Evolutionary conservation across 805 yeast species (phyloP), one percentile per base, ranked within the genome.

Genomic region (Lipomyces kockii): DNA sequence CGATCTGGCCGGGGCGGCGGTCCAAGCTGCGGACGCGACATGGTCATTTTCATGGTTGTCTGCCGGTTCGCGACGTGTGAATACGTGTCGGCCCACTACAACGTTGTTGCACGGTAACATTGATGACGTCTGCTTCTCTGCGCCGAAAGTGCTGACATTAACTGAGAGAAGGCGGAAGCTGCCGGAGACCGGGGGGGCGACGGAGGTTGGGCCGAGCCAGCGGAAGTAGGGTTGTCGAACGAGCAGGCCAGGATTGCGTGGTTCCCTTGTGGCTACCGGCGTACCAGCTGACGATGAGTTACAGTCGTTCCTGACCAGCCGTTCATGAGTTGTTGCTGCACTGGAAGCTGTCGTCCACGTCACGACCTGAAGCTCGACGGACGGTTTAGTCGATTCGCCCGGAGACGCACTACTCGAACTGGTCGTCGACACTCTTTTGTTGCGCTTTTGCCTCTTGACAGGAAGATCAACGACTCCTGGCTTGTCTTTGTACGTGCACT

Each of bases 141-240:
- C 39, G 25, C 34, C 67, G 25, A 65, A 37, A 5, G 74, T 58
- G n/a, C 69, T 57, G 32, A 74, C 57, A 59, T 73, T 74, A 17
- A 74, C 75, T 9, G 76, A 72, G n/a, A 74, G 62, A n/a, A 74
- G 72, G 17, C 77, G 39, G 61, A 73, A 74, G 17, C 69, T 66
- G 29, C 77, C 77, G 54, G 64, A 60, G 20, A 63, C 64, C 2
- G 77, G 77, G 3, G 77, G 77, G 5, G 76, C 76, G 27, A 74
- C 74, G 7, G 77, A 74, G 0, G 77, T 74, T 0, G 77, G 75
- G 4, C 77, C 77, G 3, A 74, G 74, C 77, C 75, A 74, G 27
- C 77, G 58, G 57, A 74, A 74, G 60, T 73, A 74, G 11, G 77
- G 77, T 62, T 74, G 77, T 3, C 74, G 60, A 4, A 73, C 70